phyloP scores from a whole-genome alignment of 495 filamentous ascomycete species.

The Lasiosphaeris hirsuta region DNA sequence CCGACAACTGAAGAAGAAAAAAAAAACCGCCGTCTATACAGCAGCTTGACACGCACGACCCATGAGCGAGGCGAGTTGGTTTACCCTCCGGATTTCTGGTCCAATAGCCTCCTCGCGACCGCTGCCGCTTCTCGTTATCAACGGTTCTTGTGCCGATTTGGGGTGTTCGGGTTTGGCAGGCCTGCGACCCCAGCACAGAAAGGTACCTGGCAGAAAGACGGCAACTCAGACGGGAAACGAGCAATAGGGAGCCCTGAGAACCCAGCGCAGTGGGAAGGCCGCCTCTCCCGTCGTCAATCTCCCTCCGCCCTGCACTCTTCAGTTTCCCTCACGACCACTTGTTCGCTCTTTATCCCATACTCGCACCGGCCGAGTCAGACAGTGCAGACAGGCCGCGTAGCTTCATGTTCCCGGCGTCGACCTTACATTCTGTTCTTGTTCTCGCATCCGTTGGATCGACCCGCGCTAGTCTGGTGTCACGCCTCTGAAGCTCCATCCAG shows the following conservation, averaged over 20 bases:
- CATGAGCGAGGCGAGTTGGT: conserved; percentile 9
- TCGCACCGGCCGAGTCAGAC: conserved; percentile 10
- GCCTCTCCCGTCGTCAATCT: neutral
- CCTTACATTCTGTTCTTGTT: neutral
- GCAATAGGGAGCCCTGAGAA: conserved; percentile 1
- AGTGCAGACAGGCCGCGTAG: conserved; percentile 1
- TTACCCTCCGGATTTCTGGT: conserved; percentile 15
- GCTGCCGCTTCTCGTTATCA: neutral
- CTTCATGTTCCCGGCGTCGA: neutral
- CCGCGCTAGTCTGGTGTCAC: conserved; percentile 2
- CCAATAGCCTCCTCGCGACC: conserved; percentile 4
- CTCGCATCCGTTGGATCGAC: conserved; percentile 6
- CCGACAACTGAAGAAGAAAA: conserved; percentile 18
- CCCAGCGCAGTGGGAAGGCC: conserved; percentile 1
- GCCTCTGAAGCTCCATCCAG: neutral
- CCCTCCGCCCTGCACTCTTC: conserved; percentile 1
- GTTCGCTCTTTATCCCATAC: conserved; percentile 6
- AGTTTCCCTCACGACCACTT: neutral
- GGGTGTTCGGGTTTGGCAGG: neutral
- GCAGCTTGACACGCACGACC: neutral
- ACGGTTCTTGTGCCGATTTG: conserved; percentile 8
- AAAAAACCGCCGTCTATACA: conserved; percentile 4
- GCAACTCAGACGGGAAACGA: conserved; percentile 2
- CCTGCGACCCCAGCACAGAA: neutral
- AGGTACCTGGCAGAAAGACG: conserved; percentile 11